Conservation (phyloP, 208 protist genomes). For the Leishmania arabica region DNA sequence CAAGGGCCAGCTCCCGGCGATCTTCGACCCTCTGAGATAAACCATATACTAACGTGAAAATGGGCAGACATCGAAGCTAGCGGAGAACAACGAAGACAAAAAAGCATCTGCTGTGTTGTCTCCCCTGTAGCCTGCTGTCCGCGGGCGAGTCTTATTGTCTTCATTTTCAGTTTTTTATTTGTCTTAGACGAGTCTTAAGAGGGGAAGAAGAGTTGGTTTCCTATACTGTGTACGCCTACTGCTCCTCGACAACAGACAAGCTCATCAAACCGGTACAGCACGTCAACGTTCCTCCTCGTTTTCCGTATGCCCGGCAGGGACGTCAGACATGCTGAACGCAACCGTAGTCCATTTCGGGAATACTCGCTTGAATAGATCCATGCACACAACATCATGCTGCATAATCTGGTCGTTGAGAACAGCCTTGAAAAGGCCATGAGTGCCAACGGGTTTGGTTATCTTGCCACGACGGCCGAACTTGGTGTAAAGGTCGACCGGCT, state of each 20-base stretch:
- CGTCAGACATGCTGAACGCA: slow-evolving; percentile 73
- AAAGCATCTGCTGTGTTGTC: not conserved
- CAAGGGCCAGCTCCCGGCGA: not conserved
- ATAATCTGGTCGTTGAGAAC: slow-evolving; percentile 94
- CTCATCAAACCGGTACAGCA: not conserved
- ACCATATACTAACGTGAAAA: not conserved
- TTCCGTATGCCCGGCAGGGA: slow-evolving; percentile 32
- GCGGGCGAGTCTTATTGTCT: not conserved
- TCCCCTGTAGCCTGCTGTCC: not conserved
- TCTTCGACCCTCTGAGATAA: not conserved
- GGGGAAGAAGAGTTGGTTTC: not conserved
- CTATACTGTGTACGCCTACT: not conserved
- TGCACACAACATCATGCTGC: slow-evolving; percentile 97
- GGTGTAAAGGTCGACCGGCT: slow-evolving; percentile 97
- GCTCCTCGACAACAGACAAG: not conserved
- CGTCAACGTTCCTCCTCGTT: slow-evolving; percentile 34
- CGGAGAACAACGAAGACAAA: not conserved
- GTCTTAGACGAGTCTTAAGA: slow-evolving; percentile 17
- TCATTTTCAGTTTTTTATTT: slow-evolving; percentile 1
- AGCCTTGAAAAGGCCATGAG: slow-evolving; percentile 97
- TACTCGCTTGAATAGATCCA: slow-evolving; percentile 98
- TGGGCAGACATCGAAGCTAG: not conserved
- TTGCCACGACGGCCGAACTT: slow-evolving; percentile 94
- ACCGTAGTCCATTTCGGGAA: slow-evolving; percentile 94
- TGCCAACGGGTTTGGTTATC: slow-evolving; percentile 96